Evolutionary conservation across 2,329 filamentous ascomycete genomes (phyloP).

Genomic region (Trichoderma sp.): DNA sequence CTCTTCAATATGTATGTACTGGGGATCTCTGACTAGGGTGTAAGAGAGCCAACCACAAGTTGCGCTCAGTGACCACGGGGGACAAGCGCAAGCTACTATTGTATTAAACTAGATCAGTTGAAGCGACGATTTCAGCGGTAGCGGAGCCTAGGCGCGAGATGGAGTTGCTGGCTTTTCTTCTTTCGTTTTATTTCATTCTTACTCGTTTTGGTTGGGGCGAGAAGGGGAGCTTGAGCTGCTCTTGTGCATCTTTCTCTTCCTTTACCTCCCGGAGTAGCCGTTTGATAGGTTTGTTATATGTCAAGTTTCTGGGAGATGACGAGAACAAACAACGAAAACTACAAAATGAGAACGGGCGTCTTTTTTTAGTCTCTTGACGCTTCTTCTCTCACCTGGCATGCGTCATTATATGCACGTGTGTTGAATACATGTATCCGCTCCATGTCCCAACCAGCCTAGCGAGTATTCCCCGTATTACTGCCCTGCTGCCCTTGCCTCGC

Average conservation of each 20-base stretch:
- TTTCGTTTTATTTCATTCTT: background rate
- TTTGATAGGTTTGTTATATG: background rate
- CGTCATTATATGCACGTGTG: constrained; percentile 20
- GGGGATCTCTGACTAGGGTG: constrained; percentile 4
- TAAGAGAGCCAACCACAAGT: constrained; percentile 1
- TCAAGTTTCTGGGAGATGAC: constrained; percentile 10
- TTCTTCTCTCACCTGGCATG: background rate
- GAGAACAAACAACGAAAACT: constrained; percentile 12
- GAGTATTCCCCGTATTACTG: constrained; percentile 8
- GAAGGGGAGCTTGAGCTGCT: background rate
- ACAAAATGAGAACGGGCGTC: constrained; percentile 3
- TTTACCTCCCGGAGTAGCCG: background rate
- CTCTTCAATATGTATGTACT: background rate
- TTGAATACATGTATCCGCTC: background rate
- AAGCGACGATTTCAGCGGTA: constrained; percentile 5
- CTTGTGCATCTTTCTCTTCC: background rate
- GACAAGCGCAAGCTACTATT: constrained; percentile 22
- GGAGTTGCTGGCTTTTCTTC: background rate
- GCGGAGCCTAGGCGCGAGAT: constrained; percentile 19
- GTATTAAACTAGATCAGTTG: constrained; percentile 1
- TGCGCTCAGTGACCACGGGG: constrained; percentile 6
- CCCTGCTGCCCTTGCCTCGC: background rate
- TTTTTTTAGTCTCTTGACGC: background rate
- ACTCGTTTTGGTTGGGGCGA: background rate
- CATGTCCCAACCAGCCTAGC: background rate